Evolutionary conservation across 1,139 yeast genomes (phyloP).

Genomic region (Geotrichum reessii): DNA sequence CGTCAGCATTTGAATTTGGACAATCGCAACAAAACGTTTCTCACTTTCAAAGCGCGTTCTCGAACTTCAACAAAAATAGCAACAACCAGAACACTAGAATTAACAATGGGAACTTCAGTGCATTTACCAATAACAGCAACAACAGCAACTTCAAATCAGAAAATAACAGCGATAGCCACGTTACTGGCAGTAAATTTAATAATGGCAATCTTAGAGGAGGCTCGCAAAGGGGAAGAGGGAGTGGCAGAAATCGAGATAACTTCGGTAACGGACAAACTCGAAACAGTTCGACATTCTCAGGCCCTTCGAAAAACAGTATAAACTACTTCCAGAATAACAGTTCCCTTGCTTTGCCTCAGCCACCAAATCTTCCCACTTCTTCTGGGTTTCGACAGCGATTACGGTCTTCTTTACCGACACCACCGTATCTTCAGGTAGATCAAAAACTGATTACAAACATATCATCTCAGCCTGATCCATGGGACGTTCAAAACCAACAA

Average conservation of each 20-base stretch:
- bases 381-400: conserved; percentile 15
- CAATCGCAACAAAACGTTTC: neutral
- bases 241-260: conserved; percentile 10
- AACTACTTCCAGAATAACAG: conserved; percentile 14
- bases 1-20: neutral
- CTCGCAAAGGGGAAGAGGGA: neutral
- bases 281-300: neutral
- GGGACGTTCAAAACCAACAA: conserved; percentile 56
- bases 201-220: conserved; percentile 2
- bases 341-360: conserved; percentile 6
- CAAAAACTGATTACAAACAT: conserved; percentile 7
- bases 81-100: neutral
- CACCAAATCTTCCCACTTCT: conserved; percentile 18
- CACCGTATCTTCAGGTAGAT: conserved; percentile 8
- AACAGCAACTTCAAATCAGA: neutral
- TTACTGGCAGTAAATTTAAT: neutral
- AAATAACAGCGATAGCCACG: neutral
- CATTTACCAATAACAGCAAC: conserved; percentile 2
- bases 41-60: neutral
- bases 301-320: conserved; percentile 5
- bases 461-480: conserved; percentile 30
- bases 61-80: neutral
- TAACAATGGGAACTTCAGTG: neutral
- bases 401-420: conserved; percentile 6
- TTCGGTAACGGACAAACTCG: conserved; percentile 3